Conservation (phyloP, 805 yeast species). For the Wickerhamomyces bovis region DNA sequence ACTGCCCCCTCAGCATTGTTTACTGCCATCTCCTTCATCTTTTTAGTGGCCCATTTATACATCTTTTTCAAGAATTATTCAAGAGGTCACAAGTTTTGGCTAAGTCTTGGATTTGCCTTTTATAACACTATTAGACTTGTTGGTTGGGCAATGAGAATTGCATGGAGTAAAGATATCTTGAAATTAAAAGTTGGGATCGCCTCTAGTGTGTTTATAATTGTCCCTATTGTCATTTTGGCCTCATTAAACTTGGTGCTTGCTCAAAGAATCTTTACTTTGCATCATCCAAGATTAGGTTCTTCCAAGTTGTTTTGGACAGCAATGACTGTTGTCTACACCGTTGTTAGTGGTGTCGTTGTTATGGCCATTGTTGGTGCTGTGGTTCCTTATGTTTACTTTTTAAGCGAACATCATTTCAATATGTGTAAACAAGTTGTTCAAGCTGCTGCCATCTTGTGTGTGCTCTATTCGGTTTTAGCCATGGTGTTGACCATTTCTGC, state of each 20-base stretch:
- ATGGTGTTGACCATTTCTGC: conserved; percentile 43
- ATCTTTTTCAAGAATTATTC: conserved; percentile 42
- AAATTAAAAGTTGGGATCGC: conserved; percentile 46
- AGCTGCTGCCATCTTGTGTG: conserved; percentile 42
- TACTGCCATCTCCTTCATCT: conserved; percentile 42
- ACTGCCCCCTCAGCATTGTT: conserved; percentile 57
- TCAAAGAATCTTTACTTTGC: conserved; percentile 70
- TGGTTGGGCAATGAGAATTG: conserved; percentile 53
- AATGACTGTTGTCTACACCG: conserved; percentile 44
- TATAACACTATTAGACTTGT: conserved; percentile 48
- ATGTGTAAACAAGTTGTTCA: conserved; percentile 51
- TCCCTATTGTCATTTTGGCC: conserved; percentile 53
- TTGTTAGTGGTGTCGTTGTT: conserved; percentile 53
- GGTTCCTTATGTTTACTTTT: conserved; percentile 52
- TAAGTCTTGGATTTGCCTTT: conserved; percentile 46
- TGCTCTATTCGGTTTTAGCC: conserved; percentile 50
- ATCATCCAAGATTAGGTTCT: conserved; percentile 67
- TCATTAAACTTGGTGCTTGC: conserved; percentile 60
- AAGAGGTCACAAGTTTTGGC: conserved; percentile 57
- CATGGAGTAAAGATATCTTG: conserved; percentile 52
- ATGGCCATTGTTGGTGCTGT: conserved; percentile 64
- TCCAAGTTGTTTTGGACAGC: conserved; percentile 40
- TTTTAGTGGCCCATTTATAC: conserved; percentile 39
- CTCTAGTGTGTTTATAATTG: conserved; percentile 46
- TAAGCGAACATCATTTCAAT: conserved; percentile 37